Percentiles rank a stretch among this genome's conserved stretches.
Evolutionary conservation across 306 rosid species (phyloP).

Genomic region (Quercus engelmannii): DNA sequence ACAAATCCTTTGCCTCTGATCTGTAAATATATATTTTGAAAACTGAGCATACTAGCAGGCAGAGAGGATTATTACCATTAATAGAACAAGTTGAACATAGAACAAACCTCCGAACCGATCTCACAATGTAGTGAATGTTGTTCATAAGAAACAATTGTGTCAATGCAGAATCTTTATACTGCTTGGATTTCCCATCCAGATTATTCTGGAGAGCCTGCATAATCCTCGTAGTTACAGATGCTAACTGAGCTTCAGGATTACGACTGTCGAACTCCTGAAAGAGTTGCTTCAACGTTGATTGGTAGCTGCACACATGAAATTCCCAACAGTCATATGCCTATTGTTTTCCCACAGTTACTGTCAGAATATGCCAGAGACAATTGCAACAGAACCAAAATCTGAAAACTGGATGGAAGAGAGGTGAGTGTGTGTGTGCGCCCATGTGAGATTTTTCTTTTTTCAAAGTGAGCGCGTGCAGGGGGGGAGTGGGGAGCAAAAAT

Average conservation of each 20-base stretch:
- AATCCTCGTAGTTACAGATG: conserved; percentile 75
- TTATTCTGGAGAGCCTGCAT: conserved; percentile 96
- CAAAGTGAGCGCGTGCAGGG: neutral
- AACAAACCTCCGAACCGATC: conserved; percentile 87
- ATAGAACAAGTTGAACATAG: neutral
- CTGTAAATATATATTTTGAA: conserved; percentile 33
- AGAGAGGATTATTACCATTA: conserved; percentile 3
- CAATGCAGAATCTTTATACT: conserved; percentile 81
- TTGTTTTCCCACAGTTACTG: neutral
- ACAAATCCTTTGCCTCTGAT: conserved; percentile 94
- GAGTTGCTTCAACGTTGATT: conserved; percentile 74
- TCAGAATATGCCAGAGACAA: neutral
- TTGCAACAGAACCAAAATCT: neutral
- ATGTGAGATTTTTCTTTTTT: neutral
- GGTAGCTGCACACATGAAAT: conserved; percentile 56
- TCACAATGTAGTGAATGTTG: conserved; percentile 95
- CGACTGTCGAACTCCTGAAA: conserved; percentile 66
- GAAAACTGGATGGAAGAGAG: neutral
- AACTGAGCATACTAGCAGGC: neutral
- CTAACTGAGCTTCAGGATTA: conserved; percentile 72
- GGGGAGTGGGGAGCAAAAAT: neutral
- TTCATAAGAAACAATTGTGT: conserved; percentile 96
- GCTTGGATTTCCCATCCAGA: conserved; percentile 95
- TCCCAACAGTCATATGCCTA: neutral
- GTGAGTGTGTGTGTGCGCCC: neutral